Evolutionary conservation across 2,329 filamentous ascomycete genomes (phyloP), one percentile per base, ranked within the genome.

Genomic region (Exophiala dermatitidis): DNA sequence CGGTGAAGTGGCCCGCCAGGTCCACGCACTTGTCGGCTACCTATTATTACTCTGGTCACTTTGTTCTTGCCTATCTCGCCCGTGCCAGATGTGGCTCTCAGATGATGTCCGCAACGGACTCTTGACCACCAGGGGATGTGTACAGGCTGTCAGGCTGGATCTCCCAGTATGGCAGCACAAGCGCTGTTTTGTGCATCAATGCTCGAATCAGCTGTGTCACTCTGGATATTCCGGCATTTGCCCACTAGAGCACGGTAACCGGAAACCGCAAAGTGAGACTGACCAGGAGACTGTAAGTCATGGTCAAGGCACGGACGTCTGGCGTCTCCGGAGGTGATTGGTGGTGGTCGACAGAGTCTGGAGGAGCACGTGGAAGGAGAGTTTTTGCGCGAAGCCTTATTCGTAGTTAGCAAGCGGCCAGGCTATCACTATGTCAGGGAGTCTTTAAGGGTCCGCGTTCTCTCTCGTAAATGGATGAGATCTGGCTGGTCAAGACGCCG

Each of bases 311-410:
- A 45, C 49, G 34, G 44, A 29, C 28, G 40, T 26, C 36, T 40
- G 42, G 48, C 26, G 9, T 49, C n/a, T 34, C 19, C 19, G 19
- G 19, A 19, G 19, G 19, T 19, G 33, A 49, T 56, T 56, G 45
- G 53, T 40, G 29, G n/a, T 52, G 37, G 28, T 5, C 40, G 44
- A 30, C 37, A 26, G 42, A 41, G 19, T 26, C 19, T 42, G 10
- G 29, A 48, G 36, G 41, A 56, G 53, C 53, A 56, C 53, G 54
- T 57, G 54, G 54, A 54, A 50, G 36, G 47, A 42, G 37, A 48
- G 28, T 34, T 41, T 44, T 46, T 45, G 47, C 29, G 34, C 54
- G 44, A 19, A 33, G 34, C 10, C 8, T n/a, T 33, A 42, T 47
- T 42, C 48, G 42, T 6, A 41, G 9, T 50, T 46, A 37, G 46